A percentile compares a stretch with the other conserved stretches of the same genome.
Evolutionary conservation across 2,329 filamentous ascomycete species (phyloP).

Genomic region (Coniochaeta pulveracea): DNA sequence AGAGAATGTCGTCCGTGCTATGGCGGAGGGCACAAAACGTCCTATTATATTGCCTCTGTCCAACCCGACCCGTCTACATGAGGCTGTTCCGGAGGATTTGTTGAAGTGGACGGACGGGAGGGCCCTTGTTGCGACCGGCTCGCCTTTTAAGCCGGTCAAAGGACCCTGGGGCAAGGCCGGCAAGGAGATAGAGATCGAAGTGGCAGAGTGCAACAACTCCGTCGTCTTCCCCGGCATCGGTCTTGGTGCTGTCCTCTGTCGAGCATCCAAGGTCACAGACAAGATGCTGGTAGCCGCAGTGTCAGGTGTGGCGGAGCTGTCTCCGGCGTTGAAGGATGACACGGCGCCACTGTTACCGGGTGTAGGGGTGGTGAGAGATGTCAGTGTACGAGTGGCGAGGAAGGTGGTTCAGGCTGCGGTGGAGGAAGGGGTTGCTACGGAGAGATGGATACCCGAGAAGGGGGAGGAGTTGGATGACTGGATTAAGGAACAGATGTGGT

Average conservation of each 20-base stretch:
- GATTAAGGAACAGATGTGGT: constrained; percentile 74
- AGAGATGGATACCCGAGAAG: constrained; percentile 49
- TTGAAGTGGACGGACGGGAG: constrained; percentile 68
- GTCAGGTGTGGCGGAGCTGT: constrained; percentile 57
- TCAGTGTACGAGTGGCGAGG: constrained; percentile 67
- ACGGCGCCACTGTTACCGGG: constrained; percentile 63
- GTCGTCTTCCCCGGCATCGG: constrained; percentile 81
- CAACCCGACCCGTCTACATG: constrained; percentile 76
- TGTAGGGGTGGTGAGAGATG: constrained; percentile 59
- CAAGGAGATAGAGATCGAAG: constrained; percentile 29
- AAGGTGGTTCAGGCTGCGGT: constrained; percentile 64
- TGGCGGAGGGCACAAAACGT: constrained; percentile 60
- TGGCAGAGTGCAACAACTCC: constrained; percentile 82
- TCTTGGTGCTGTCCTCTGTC: constrained; percentile 63
- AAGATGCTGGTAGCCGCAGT: constrained; percentile 75
- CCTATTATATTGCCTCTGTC: constrained; percentile 76
- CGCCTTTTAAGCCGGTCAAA: constrained; percentile 66
- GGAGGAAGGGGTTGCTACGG: constrained; percentile 55
- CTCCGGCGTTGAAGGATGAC: constrained; percentile 55
- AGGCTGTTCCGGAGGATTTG: constrained; percentile 67
- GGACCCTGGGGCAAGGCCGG: constrained; percentile 40
- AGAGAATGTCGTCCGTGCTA: constrained; percentile 59
- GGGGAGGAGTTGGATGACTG: constrained; percentile 52
- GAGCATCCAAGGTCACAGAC: constrained; percentile 56
- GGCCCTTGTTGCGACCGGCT: constrained; percentile 72